These are phyloP conservation scores for Suhomyces panamericanus DNA, from an alignment of 1,139 yeast genomes.

Conservation along the genomic window DNA sequence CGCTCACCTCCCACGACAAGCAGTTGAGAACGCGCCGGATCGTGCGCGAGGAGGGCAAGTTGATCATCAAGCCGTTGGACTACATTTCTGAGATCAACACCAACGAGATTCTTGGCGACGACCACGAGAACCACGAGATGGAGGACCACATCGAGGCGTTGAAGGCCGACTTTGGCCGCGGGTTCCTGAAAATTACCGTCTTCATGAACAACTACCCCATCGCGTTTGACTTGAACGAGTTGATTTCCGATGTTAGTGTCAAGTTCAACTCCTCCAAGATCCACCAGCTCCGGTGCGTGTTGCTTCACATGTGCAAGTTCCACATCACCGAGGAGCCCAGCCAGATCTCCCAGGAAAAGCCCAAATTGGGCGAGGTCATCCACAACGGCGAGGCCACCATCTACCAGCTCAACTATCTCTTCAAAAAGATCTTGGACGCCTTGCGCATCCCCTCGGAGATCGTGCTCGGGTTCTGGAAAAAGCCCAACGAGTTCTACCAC, in stretches of 20 bases:
- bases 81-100: slow-evolving; percentile 53
- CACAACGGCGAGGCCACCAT: slow-evolving; percentile 52
- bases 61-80: slow-evolving; percentile 71
- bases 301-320: slow-evolving; percentile 44
- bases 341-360: slow-evolving; percentile 43
- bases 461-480: slow-evolving; percentile 79
- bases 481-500: slow-evolving; percentile 61
- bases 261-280: slow-evolving; percentile 39
- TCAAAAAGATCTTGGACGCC: slow-evolving; percentile 69
- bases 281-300: slow-evolving; percentile 40
- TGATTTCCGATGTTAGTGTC: slow-evolving; percentile 47
- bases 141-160: slow-evolving; percentile 19
- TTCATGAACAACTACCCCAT: slow-evolving; percentile 35
- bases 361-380: slow-evolving; percentile 41
- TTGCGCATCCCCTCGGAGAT: slow-evolving; percentile 74
- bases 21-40: slow-evolving; percentile 67
- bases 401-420: slow-evolving; percentile 74
- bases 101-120: slow-evolving; percentile 37
- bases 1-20: slow-evolving; percentile 69
- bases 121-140: slow-evolving; percentile 18
- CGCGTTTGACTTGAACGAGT: slow-evolving; percentile 40
- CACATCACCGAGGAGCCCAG: slow-evolving; percentile 38
- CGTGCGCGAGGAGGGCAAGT: slow-evolving; percentile 62
- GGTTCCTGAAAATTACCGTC: slow-evolving; percentile 29
- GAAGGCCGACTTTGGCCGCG: slow-evolving; percentile 9